Base-by-base conservation (phyloP, 75 land plant species). In the Larix kaempferi region DNA sequence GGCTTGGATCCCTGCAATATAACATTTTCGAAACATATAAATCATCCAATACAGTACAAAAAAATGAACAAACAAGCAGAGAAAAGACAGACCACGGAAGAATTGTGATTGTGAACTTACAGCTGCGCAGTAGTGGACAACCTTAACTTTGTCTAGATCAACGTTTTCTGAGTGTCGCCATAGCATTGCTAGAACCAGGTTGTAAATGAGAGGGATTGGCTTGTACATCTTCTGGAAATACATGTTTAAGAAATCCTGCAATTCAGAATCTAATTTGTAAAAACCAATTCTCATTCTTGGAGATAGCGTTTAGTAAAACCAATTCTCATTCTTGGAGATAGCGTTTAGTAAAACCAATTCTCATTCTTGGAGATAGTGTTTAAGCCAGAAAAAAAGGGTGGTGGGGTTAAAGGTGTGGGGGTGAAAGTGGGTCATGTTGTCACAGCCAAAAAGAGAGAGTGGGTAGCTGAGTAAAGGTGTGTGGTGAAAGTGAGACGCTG, bases 1-100 rank as follows among this genome's bases (percentile, higher is more conserved):
- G 89, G 92, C 79, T 90, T 90, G 14, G 92, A 90, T 14, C 92
- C 92, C 92, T 89, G 83, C n/a, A n/a, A n/a, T n/a, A n/a, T n/a
- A n/a, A n/a, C n/a, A n/a, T 14, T 27, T 71, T 23, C 4, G n/a
- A 73, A 77, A 49, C 33, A 11, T 72, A 23, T n/a, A 35, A 35
- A 3, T 6, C 19, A 23, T 14, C 25, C 4, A 69, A 23, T 60
- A n/a, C 14, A 76, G 17, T 35, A 54, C 6, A 6, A 13, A n/a
- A 23, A 23, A 0, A 26, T 56, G 57, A 25, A 1, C 75, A 61
- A 1, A n/a, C 25, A 61, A 15, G 14, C 10, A 61, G 12, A 14
- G 12, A 23, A 62, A 19, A 49, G 1, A 1, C 33, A 44, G n/a
- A 19, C 23, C 17, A 25, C 23, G n/a, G 13, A 37, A 74, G 77